Evolutionary conservation across 164 flowering plant genomes (phyloP), one percentile per base, ranked within the genome.

Genomic region (Berberis vulgaris): DNA sequence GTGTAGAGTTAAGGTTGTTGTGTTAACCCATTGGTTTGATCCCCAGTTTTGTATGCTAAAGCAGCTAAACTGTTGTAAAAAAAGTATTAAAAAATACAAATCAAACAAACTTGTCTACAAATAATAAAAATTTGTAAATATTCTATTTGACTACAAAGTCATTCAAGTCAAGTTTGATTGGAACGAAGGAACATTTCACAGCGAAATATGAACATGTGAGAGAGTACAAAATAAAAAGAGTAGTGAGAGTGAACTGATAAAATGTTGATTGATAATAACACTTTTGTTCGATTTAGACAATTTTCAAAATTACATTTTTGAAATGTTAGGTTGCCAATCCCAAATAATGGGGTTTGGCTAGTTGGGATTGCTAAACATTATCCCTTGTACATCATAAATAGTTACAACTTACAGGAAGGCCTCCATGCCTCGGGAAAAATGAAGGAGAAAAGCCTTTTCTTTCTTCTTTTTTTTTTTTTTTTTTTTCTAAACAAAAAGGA

Each of bases 281-380:
- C 8, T 5, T 8, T 1, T 3, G 0, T 40, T 4, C 39, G 3
- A 45, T 53, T 40, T 52, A 63, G 65, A 52, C 2, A 63, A 63
- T 63, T 61, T 63, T 57, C 46, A 63, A 52, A 63, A 63, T 63
- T 63, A 63, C 65, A 63, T 63, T 62, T 62, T 63, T 63, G 41
- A 63, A 63, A 63, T 52, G 65, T 63, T 10, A 63, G 8, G 47
- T 41, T 3, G 65, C 46, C 57, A 43, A 43, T 42, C 65, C 65
- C 57, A 52, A 52, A 52, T 63, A 50, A 53, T 41, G 44, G 65
- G 65, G 53, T 43, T 52, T 52, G 65, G 57, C 65, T 6, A 45
- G 11, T 52, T 11, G 12, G 11, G 10, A 7, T 61, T 52, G 39
- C 53, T 3, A 63, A 12, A 63, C 9, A 9, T 41, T 63, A 52